phyloP scores from a whole-genome alignment of 345 rosid species.

The Populus tremula region DNA sequence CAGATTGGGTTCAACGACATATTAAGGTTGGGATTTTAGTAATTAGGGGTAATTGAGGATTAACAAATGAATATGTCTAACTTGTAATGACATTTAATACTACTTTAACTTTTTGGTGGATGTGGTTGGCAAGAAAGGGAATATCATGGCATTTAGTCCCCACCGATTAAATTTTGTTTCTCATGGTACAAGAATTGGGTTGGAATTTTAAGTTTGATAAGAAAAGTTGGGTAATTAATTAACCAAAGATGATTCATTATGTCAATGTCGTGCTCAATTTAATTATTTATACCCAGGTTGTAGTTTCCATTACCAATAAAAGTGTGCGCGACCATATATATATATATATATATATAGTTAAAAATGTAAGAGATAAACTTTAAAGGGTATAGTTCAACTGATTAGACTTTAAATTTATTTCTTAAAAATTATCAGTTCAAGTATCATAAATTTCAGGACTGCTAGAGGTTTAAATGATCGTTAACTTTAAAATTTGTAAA shows the following conservation, averaged over 20 bases:
- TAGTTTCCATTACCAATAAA: no score
- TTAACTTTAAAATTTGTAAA: accelerated
- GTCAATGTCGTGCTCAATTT: not conserved
- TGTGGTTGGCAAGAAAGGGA: not conserved
- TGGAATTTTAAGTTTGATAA: not conserved
- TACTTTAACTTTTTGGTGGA: not conserved
- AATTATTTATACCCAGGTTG: no score
- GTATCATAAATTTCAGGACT: accelerated
- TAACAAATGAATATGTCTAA: not conserved
- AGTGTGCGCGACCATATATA: no score
- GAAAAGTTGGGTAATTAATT: not conserved
- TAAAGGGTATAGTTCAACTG: accelerated
- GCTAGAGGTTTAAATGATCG: accelerated
- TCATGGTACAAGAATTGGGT: not conserved
- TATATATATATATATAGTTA: no score
- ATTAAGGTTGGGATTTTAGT: constrained; percentile 5
- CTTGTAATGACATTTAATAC: not conserved
- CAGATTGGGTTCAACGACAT: constrained; percentile 14
- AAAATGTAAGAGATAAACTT: no score
- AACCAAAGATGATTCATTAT: not conserved
- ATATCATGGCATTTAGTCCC: constrained; percentile 6
- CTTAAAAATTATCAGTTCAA: accelerated
- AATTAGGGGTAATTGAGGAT: not conserved
- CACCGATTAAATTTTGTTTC: not conserved
- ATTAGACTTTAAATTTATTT: accelerated